These are phyloP conservation scores for Acer yangbiense DNA, from an alignment of 345 rosid genomes.

Conservation along the genomic window DNA sequence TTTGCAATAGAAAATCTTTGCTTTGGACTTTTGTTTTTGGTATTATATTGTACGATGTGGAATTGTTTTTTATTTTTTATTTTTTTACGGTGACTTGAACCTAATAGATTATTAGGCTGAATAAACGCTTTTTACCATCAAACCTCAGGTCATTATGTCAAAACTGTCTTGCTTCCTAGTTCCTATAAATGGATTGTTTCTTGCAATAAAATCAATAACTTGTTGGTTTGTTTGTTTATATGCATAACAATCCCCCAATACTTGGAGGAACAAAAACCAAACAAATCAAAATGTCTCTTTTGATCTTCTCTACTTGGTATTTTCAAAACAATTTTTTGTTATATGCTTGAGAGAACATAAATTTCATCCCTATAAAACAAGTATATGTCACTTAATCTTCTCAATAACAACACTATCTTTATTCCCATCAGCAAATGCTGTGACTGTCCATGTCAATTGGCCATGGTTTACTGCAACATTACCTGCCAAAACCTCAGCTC, in stretches of 20 bases:
- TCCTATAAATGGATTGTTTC: neutral
- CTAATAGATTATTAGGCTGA: too few species aligned
- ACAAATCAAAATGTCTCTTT: neutral
- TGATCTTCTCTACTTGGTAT: neutral
- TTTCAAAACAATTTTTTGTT: neutral
- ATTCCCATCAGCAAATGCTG: conserved; percentile 10
- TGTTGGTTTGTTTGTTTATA: too few species aligned
- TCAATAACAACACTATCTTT: neutral
- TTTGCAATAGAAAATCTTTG: too few species aligned
- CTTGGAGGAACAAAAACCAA: too few species aligned
- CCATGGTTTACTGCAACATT: conserved; percentile 19
- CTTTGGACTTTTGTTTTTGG: too few species aligned
- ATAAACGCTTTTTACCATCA: too few species aligned
- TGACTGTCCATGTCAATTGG: conserved; percentile 11
- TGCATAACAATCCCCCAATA: too few species aligned
- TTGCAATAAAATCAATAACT: neutral
- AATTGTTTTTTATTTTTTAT: too few species aligned
- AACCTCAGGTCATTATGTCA: neutral
- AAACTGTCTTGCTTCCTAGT: neutral
- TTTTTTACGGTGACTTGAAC: too few species aligned
- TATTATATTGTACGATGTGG: too few species aligned
- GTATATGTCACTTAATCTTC: conserved; percentile 14
- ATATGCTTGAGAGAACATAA: neutral
- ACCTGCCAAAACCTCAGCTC: conserved; percentile 22
- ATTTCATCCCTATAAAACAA: neutral